Base-by-base conservation (phyloP, 768 basidiomycete species). In the Termitomyces titanicus region DNA sequence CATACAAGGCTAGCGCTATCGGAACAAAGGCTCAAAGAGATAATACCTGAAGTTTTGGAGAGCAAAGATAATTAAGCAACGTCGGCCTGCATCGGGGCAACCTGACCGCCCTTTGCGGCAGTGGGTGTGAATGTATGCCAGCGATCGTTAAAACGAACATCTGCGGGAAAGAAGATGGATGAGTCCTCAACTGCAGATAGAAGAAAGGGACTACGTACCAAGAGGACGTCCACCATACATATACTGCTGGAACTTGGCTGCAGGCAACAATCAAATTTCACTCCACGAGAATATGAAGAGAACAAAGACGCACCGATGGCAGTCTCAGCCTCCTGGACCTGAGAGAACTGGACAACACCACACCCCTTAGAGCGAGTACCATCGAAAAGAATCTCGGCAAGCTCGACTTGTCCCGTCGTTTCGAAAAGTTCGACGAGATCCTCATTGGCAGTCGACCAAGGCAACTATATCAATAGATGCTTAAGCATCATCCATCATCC, bases 371-470 rank as follows among this genome's bases (percentile, higher is more conserved):
- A 93, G 52, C 96, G 85, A 0, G 89, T 86, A 15, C 92, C 90
- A 63, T 98, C 95, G 63, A 89, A 94, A 45, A 99, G 71, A 60
- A 98, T 96, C 72, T 99, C 96, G 2, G 96, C 96, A 33, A 93
- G 76, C 65, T 94, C 90, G 34, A 99, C 96, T 61, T 89, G 88
- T 10, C 95, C 96, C 0, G 95, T 97, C 33, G 96, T 99, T 76
- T 98, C 95, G 64, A 99, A 99, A 18, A 99, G 73, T 72, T 99
- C 96, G 20, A 99, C 95, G 42, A 99, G 75, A 68, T 99, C 96
- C 68, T 99, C 96, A 68, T 99, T 98, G 7, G 96, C 94, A 43
- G 96, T 99, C 10, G 96, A 98, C 95, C 95, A 99, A 1, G 96
- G 96, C 17, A 99, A 73, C 96, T 98, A 60, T 9, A 49, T 3